These are phyloP conservation scores for Bolboschoenus planiculmis DNA, from an alignment of 176 grass and related monocot genomes.

Conservation along the genomic window DNA sequence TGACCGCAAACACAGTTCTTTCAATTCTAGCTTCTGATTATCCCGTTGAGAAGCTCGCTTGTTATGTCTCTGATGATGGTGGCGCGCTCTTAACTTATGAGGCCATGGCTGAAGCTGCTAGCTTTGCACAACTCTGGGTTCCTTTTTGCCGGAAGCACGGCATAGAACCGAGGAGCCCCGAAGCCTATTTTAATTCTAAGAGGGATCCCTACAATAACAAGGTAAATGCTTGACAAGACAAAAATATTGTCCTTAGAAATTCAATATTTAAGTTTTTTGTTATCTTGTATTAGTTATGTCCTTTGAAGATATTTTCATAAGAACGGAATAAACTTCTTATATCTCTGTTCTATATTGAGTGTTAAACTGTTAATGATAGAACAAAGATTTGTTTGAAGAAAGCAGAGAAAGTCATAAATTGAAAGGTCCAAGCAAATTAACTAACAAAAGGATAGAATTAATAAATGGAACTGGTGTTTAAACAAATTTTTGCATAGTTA, in stretches of 20 bases:
- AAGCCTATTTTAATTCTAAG: conserved; percentile 94
- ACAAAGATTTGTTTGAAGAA: background rate
- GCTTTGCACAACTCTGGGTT: conserved; percentile 74
- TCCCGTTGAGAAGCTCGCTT: conserved; percentile 58
- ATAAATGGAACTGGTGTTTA: background rate
- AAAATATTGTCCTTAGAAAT: background rate
- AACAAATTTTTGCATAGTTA: background rate
- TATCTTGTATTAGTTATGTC: background rate
- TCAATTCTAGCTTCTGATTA: conserved; percentile 93
- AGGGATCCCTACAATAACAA: conserved; percentile 62
- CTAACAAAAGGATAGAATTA: background rate
- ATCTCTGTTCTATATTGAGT: background rate
- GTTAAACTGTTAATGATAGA: background rate
- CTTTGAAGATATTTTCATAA: background rate
- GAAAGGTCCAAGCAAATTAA: background rate
- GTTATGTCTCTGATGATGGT: conserved; percentile 88
- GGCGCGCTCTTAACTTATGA: conserved; percentile 83
- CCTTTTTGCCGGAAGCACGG: conserved; percentile 90
- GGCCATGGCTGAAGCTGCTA: conserved; percentile 68
- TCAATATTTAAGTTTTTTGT: background rate
- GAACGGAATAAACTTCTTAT: background rate
- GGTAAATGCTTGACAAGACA: background rate
- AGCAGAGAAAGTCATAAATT: background rate
- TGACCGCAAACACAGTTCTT: conserved; percentile 82
- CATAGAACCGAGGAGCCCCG: conserved; percentile 59